Evolutionary conservation across 73 alveolate species (phyloP), one percentile per base, ranked within the genome.

Genomic region (Uronychia binucleata): DNA sequence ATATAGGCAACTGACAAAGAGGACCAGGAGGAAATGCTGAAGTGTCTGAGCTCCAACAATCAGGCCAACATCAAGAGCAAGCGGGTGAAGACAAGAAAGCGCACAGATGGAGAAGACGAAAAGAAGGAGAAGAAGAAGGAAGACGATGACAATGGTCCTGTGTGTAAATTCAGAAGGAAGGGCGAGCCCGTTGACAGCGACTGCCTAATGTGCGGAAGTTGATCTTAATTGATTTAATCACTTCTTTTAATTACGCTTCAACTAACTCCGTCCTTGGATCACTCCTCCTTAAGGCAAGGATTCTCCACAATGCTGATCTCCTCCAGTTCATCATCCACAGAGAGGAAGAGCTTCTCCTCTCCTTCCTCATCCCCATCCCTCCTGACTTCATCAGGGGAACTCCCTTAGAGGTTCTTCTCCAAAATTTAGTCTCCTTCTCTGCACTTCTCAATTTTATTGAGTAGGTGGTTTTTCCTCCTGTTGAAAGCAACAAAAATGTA

Each of bases 1-100:
- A 33, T 85, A 25, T 67, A 78, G 0, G 86, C 91, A 14, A 75
- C 90, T 0, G 90, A 83, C 74, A n/a, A 29, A 25, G 84, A 81
- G 0, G 78, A 83, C 59, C 8, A 80, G 26, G 78, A 67, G 33
- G 46, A 67, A 25, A 67, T 83, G 33, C 30, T 83, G 1, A 74
- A 67, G 27, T 67, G 84, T 33, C 28, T 83, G 0, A 74, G 58
- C 32, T 75, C 74, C 33, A 80, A 83, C 78, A 67, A 77, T 32
- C 14, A 67, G 0, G 78, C 78, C 26, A 58, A 30, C 31, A 83
- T 74, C 77, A 74, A 31, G 78, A 33, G 26, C 78, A 74, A 57
- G 33, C 60, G 31, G 82, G 77, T 25, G 77, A 81, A 28, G 88
- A 77, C 79, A 86, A 79, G 89, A 19, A 46, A 46, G 67, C 5